Evolutionary conservation across 2,329 filamentous ascomycete species (phyloP), one percentile per base, ranked within the genome.

Genomic region (Colletotrichum paranaense): DNA sequence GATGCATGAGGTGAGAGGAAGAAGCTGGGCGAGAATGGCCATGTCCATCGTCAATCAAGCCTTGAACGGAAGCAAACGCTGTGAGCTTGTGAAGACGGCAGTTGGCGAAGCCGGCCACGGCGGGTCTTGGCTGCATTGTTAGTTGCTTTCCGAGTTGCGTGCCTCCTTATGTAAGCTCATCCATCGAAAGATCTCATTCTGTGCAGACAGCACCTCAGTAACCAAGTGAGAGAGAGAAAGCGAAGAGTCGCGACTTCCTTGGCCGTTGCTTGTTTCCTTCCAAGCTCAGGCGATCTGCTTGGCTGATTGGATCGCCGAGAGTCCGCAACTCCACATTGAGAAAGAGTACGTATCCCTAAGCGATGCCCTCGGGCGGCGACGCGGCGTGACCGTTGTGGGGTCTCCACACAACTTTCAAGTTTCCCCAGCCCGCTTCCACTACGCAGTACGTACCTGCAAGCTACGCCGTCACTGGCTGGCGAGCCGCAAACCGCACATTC

Each of bases 201-300:
- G 12, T 11, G 32, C 11, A 32, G 30, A 32, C 30, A 9, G 30
- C 30, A 38, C 35, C 35, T 12, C 35, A 38, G 35, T 38, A 14
- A 35, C 14, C 35, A 42, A 19, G 16, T 16, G 38, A 19, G 38
- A 3, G 38, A 19, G 38, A 16, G 14, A 16, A 38, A 19, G 35
- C 11, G 9, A 16, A 5, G 11, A 14, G 11, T 16, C 4, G 58
- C 42, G 16, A 14, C 26, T 22, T 32, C 26, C 59, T 62, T 62
- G 59, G 59, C 59, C 49, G 59, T 62, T 62, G 59, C 59, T 62
- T 62, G 26, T 52, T 52, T 52, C 14, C 52, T 55, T 26, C 59
- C 35, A 46, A 14, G 14, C 58, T 46, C 42, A 35, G 38, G 38
- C 52, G 9, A 26, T 11, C 35, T 26, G 24, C 38, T 46, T 49